Percentiles rank a stretch among this genome's conserved stretches.
Evolutionary conservation across 2,329 filamentous ascomycete species (phyloP).

Genomic region (Clonostachys solani): DNA sequence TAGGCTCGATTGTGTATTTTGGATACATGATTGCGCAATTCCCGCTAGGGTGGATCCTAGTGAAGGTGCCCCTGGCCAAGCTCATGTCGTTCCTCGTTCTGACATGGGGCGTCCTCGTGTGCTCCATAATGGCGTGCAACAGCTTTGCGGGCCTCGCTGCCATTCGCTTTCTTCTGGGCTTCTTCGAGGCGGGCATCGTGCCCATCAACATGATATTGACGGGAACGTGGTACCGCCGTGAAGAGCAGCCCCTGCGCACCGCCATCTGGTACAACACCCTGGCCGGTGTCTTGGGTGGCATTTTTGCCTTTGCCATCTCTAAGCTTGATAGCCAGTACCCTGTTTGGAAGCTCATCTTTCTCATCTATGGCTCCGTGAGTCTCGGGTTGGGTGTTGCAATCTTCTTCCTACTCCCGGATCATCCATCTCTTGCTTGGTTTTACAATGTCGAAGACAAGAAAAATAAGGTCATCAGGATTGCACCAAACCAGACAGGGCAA

Average conservation of each 20-base stretch:
- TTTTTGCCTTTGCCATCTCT: conserved; percentile 20
- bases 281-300: conserved; percentile 21
- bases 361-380: conserved; percentile 11
- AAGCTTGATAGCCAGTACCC: conserved; percentile 15
- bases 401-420: conserved; percentile 7
- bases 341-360: conserved; percentile 14
- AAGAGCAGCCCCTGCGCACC: conserved; percentile 21
- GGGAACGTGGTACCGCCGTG: conserved; percentile 23
- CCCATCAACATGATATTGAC: conserved; percentile 20
- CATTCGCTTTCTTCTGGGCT: conserved; percentile 19
- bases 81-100: conserved; percentile 11
- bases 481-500: no score
- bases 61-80: conserved; percentile 9
- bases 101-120: conserved; percentile 11
- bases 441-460: no score
- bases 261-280: conserved; percentile 24
- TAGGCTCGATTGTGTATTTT: conserved; percentile 1
- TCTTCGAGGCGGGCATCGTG: conserved; percentile 16
- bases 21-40: background rate
- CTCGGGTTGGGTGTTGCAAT: conserved; percentile 6
- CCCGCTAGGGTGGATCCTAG: conserved; percentile 9
- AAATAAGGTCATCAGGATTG: no score
- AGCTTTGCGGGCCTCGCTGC: conserved; percentile 15
- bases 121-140: conserved; percentile 14
- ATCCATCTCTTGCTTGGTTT: background rate